Conservation (phyloP, 2,329 filamentous ascomycete genomes). For the Microdochium bolleyi region DNA sequence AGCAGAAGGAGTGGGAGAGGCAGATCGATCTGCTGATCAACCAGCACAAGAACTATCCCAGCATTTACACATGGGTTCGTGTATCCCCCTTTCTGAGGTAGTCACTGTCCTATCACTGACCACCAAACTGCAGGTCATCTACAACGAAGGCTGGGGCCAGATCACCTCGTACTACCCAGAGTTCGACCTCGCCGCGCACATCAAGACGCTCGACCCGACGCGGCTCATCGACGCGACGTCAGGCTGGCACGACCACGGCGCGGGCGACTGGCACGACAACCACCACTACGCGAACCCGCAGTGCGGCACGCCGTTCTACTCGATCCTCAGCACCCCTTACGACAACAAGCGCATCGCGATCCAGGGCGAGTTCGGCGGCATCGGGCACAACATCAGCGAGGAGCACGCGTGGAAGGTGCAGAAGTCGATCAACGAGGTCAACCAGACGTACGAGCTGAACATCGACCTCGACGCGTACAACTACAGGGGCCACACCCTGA, state of each 20-base stretch:
- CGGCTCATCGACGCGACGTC: slow-evolving; percentile 54
- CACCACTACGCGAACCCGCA: slow-evolving; percentile 67
- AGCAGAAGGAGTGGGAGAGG: slow-evolving; percentile 46
- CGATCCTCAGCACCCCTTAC: slow-evolving; percentile 43
- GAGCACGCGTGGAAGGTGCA: slow-evolving; percentile 60
- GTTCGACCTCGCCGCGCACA: slow-evolving; percentile 42
- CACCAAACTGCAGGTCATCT: slow-evolving; percentile 42
- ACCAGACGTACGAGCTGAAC: slow-evolving; percentile 62
- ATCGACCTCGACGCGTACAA: slow-evolving; percentile 53
- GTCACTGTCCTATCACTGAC: background rate
- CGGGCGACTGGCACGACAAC: slow-evolving; percentile 61
- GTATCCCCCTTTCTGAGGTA: background rate
- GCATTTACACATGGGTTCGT: slow-evolving; percentile 55
- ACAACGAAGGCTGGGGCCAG: slow-evolving; percentile 68
- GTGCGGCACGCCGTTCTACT: slow-evolving; percentile 63
- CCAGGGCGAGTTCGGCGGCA: slow-evolving; percentile 65
- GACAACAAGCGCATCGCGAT: slow-evolving; percentile 55
- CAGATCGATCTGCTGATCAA: slow-evolving; percentile 52
- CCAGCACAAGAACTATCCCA: slow-evolving; percentile 56
- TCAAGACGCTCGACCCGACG: slow-evolving; percentile 52
- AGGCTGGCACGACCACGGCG: slow-evolving; percentile 62
- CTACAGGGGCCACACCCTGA: slow-evolving; percentile 52
- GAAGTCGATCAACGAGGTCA: slow-evolving; percentile 49
- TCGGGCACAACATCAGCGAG: slow-evolving; percentile 56
- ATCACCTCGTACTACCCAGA: slow-evolving; percentile 44